phyloP scores from a whole-genome alignment of 192 early-diverging fungal genomes.

The Coemansia sp. region DNA sequence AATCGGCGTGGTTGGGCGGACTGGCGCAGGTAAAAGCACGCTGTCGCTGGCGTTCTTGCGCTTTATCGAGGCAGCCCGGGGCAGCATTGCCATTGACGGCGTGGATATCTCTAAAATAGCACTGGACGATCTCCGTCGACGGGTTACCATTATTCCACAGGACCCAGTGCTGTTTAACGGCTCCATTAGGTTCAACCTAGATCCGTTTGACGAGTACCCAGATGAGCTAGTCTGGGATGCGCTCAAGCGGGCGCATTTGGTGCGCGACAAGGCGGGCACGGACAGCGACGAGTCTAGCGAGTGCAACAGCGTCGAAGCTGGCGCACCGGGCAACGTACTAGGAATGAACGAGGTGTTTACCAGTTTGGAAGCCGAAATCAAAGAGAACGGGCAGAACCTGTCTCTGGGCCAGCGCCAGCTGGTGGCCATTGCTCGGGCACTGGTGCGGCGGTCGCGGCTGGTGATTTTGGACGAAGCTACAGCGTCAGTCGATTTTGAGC shows the following conservation, averaged over 20 bases:
- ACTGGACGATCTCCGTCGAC: conserved; percentile 74
- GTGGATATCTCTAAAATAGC: conserved; percentile 72
- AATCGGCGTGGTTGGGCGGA: conserved; percentile 90
- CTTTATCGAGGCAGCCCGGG: conserved; percentile 69
- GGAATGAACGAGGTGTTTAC: conserved; percentile 31
- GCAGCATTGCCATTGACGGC: conserved; percentile 71
- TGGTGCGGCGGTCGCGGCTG: conserved; percentile 66
- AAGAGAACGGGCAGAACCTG: conserved; percentile 81
- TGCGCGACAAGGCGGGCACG: conserved; percentile 24
- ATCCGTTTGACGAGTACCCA: conserved; percentile 78
- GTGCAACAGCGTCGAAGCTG: not conserved
- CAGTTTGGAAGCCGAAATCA: conserved; percentile 70
- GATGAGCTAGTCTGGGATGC: conserved; percentile 80
- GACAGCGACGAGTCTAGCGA: not conserved
- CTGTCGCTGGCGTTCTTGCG: conserved; percentile 74
- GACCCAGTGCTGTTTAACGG: conserved; percentile 82
- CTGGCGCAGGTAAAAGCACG: conserved; percentile 83
- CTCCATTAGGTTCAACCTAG: conserved; percentile 83
- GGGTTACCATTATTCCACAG: conserved; percentile 89
- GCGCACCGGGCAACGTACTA: not conserved
- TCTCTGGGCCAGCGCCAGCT: conserved; percentile 80
- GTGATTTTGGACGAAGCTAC: conserved; percentile 91
- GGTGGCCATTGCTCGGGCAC: conserved; percentile 74
- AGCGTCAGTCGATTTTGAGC: conserved; percentile 82
- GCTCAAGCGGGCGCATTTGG: conserved; percentile 73